phyloP scores from a whole-genome alignment of 2,329 filamentous ascomycete genomes.

The Metarhizium rileyi region DNA sequence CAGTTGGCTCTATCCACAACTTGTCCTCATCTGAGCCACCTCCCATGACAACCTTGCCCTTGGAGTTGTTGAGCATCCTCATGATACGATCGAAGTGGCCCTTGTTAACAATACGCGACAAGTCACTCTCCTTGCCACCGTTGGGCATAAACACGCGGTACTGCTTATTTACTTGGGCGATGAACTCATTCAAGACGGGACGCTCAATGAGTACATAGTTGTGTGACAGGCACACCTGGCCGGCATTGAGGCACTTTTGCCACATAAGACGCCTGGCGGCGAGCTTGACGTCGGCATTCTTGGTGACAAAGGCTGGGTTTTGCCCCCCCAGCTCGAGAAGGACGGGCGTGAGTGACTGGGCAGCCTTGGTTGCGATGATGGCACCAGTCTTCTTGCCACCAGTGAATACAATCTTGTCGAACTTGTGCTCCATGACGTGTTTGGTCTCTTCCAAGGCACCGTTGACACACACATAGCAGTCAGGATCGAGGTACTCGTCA shows the following conservation, averaged over 20 bases:
- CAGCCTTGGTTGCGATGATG: slow-evolving; percentile 83
- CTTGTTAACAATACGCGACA: slow-evolving; percentile 70
- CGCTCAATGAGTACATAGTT: slow-evolving; percentile 86
- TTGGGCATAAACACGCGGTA: slow-evolving; percentile 74
- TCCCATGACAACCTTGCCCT: slow-evolving; percentile 78
- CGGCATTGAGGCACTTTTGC: slow-evolving; percentile 79
- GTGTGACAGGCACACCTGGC: slow-evolving; percentile 86
- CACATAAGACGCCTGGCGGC: slow-evolving; percentile 80
- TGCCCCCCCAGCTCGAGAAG: slow-evolving; percentile 82
- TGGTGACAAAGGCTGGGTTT: slow-evolving; percentile 88
- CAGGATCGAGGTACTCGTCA: slow-evolving; percentile 63
- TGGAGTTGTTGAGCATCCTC: slow-evolving; percentile 76
- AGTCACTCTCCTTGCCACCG: slow-evolving; percentile 73
- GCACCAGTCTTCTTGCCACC: slow-evolving; percentile 70
- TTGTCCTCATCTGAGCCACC: slow-evolving; percentile 72
- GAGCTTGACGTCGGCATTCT: slow-evolving; percentile 66
- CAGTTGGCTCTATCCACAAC: slow-evolving; percentile 82
- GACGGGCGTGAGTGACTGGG: slow-evolving; percentile 78
- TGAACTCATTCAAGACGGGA: slow-evolving; percentile 58
- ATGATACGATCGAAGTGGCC: slow-evolving; percentile 74
- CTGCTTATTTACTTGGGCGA: slow-evolving; percentile 62
- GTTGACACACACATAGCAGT: slow-evolving; percentile 69
- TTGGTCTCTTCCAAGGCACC: slow-evolving; percentile 74
- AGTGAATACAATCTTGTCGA: slow-evolving; percentile 98
- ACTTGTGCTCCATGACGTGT: slow-evolving; percentile 75